Base-by-base conservation (phyloP, 306 rosid species). In the Vicia sativa region DNA sequence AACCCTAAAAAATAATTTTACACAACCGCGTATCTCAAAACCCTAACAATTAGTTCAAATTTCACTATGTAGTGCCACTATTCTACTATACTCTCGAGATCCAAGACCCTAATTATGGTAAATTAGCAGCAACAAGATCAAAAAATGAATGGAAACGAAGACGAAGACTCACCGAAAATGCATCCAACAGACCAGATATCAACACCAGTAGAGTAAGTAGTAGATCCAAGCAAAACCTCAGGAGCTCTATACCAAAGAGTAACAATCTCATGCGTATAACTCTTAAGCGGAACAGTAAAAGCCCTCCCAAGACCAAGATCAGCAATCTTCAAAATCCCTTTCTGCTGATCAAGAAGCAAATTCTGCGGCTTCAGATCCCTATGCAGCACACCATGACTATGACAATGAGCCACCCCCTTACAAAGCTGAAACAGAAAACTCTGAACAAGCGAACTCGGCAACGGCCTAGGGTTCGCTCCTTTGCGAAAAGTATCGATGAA, bases 111-210 rank as follows among this genome's bases (percentile, higher is more conserved):
- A 45, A 48, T 48, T n/a, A n/a, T n/a, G n/a, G n/a, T n/a, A n/a
- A n/a, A n/a, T n/a, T n/a, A n/a, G n/a, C n/a, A n/a, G n/a, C n/a
- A n/a, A n/a, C n/a, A n/a, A n/a, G n/a, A n/a, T n/a, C n/a, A n/a
- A n/a, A n/a, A n/a, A n/a, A n/a, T n/a, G n/a, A n/a, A n/a, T n/a
- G n/a, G n/a, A n/a, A n/a, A n/a, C n/a, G n/a, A n/a, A n/a, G n/a
- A n/a, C n/a, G 6, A 1, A 2, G 0, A 58, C 44, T 59, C 2
- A 60, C 96, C 97, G 13, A 93, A 93, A 14, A 93, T 93, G 75
- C 98, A 93, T 5, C 98, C 98, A 34, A 90, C 98, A 6, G 97
- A 93, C 98, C 98, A 92, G 75, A 92, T 92, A 68, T 92, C 98
- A 39, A 92, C 98, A 2, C 84, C 96, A 23, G 98, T 92, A 58